These are phyloP conservation scores for Colletotrichum tanaceti DNA, from an alignment of 2,329 filamentous ascomycete genomes.

Conservation along the genomic window DNA sequence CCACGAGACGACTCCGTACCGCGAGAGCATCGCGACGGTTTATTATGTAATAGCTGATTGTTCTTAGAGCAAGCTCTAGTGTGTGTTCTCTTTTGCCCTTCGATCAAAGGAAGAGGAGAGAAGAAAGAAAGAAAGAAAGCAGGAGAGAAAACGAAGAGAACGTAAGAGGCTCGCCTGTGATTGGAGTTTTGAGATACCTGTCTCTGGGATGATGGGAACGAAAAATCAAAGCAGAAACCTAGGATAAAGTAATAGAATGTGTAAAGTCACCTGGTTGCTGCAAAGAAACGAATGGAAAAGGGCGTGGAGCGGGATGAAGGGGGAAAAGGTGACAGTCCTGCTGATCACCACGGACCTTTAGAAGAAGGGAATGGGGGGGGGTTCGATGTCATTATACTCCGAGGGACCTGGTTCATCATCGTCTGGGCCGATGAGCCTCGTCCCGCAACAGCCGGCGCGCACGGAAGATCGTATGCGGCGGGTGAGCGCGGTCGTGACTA, in stretches of 20 bases:
- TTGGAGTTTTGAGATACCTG: conserved; percentile 39
- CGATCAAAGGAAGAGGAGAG: conserved; percentile 4
- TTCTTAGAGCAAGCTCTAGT: not conserved
- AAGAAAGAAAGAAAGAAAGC: conserved; percentile 10
- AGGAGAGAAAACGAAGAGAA: conserved; percentile 32
- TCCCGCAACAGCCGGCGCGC: conserved; percentile 26
- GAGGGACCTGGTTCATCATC: conserved; percentile 18
- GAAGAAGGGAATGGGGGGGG: conserved; percentile 12
- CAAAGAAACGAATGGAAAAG: conserved; percentile 38
- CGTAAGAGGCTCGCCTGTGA: conserved; percentile 40
- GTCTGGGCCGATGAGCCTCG: conserved; percentile 32
- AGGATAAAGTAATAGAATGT: no score
- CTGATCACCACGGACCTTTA: conserved; percentile 32
- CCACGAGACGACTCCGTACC: conserved; percentile 32
- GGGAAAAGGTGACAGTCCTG: conserved; percentile 34
- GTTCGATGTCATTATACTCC: conserved; percentile 36
- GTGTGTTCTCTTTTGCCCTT: not conserved
- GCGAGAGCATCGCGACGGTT: conserved; percentile 21
- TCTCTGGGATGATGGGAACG: conserved; percentile 35
- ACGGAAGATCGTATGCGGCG: conserved; percentile 30
- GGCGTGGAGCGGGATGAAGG: conserved; percentile 27
- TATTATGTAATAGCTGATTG: not conserved
- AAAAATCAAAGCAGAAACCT: conserved; percentile 29
- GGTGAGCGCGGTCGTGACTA: conserved; percentile 2
- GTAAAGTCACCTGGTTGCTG: conserved; percentile 6